Base-by-base conservation (phyloP, 352 stramenopile genomes). In the Pythium myriotylum region DNA sequence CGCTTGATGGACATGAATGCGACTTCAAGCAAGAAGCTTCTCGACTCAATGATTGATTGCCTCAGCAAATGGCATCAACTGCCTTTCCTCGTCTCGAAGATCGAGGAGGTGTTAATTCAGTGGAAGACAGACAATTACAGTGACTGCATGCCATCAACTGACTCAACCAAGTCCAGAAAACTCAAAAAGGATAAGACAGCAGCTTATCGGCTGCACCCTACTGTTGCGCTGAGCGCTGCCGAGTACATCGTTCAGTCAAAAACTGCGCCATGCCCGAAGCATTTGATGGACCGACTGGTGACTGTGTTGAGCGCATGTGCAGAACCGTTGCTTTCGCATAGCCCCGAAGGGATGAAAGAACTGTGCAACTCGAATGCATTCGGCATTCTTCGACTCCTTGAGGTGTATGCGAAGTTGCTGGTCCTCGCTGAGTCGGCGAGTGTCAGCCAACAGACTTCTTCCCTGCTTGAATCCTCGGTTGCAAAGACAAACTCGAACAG, bases 41-140 rank as follows among this genome's bases (percentile, higher is more conserved):
- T 93, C n/a, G 79, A 89, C 54, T 84, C 82, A 9, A 89, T 93
- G 79, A 68, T 93, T 45, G 73, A 92, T 46, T 93, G 82, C 45
- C 75, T 93, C 17, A 68, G 73, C 17, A 85, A 89, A 65, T 93
- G 84, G 84, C 67, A 86, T 14, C 79, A 91, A 45, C 79, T 93
- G 1, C 73, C 76, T 19, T 84, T 88, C 35, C 68, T 93, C 43
- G 63, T 78, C 13, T 77, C 70, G 3, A 89, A 89, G 50, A 56
- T 93, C 41, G 74, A 76, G 27, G 75, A 81, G 16, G 84, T 84
- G 19, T 65, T 93, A 10, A 52, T 76, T 0, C 68, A 86, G 35
- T 91, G 81, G 81, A 83, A 65, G 53, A 72, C 73, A 19, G 72
- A 76, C 47, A 76, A 81, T 37, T 86, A 86, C 33, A 49, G 41